These are phyloP conservation scores for Dissoconium aciculare DNA, from an alignment of 2,329 filamentous ascomycete genomes.

Conservation along the genomic window DNA sequence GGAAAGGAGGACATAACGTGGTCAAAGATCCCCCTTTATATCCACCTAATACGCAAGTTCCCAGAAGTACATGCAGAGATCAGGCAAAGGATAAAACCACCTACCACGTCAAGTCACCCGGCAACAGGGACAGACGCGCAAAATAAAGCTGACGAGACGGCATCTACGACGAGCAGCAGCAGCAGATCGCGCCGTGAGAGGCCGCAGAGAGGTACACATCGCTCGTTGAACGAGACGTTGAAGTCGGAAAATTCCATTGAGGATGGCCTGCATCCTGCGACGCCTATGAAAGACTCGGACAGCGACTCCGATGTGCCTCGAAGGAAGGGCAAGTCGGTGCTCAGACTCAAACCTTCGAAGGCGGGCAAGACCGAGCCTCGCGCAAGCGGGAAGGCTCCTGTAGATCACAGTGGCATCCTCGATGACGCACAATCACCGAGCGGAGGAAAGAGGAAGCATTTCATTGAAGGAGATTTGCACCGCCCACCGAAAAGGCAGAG, in stretches of 20 bases:
- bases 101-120: no score
- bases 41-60: constrained; percentile 26
- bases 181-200: no score
- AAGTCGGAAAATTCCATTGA: no score
- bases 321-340: constrained; percentile 20
- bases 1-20: constrained; percentile 31
- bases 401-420: no score
- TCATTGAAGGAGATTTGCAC: constrained; percentile 4
- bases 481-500: constrained; percentile 11
- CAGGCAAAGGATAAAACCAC: constrained; percentile 4
- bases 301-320: not conserved
- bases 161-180: no score
- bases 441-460: constrained; percentile 9
- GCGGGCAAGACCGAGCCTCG: constrained; percentile 15
- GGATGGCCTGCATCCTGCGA: no score
- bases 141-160: no score
- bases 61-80: constrained; percentile 15
- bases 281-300: not conserved
- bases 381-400: constrained; percentile 17
- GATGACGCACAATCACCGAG: constrained; percentile 12
- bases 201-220: no score
- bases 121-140: no score
- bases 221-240: no score
- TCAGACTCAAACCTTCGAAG: constrained; percentile 21
- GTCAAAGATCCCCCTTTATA: constrained; percentile 29